phyloP scores from a whole-genome alignment of 805 yeast genomes.

The Kuraishia hungarica region DNA sequence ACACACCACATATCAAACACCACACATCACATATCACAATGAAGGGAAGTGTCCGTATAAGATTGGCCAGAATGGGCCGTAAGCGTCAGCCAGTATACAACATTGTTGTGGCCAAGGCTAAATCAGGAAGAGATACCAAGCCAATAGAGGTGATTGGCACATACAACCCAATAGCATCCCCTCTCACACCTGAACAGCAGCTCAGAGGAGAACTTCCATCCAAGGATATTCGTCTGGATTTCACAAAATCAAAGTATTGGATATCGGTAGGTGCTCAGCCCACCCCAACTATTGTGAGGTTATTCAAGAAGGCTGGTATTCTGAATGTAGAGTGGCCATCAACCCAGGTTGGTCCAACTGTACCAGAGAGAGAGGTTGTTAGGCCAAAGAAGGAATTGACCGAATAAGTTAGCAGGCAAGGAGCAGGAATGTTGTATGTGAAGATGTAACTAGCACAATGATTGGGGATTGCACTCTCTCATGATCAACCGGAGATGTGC shows the following conservation, averaged over 20 bases:
- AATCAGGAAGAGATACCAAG: slow-evolving; percentile 72
- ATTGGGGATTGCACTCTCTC: too few relatives aligned
- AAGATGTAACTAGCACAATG: too few relatives aligned
- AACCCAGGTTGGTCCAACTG: slow-evolving; percentile 24
- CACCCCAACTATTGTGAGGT: slow-evolving; percentile 65
- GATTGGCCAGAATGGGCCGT: slow-evolving; percentile 91
- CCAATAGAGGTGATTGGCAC: slow-evolving; percentile 96
- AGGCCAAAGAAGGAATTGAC: slow-evolving; percentile 6
- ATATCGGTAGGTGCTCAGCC: slow-evolving; percentile 96
- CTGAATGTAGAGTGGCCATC: slow-evolving; percentile 53
- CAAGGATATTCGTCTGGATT: slow-evolving; percentile 79
- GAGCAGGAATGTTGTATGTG: not conserved
- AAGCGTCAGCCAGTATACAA: slow-evolving; percentile 82
- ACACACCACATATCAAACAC: too few relatives aligned
- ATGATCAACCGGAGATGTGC: not conserved
- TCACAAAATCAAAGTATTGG: slow-evolving; percentile 91
- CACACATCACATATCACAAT: slow-evolving; percentile 15
- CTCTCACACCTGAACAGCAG: slow-evolving; percentile 53
- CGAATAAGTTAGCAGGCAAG: not conserved
- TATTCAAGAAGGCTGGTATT: slow-evolving; percentile 74
- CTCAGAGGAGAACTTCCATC: slow-evolving; percentile 47
- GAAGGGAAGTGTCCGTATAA: slow-evolving; percentile 75
- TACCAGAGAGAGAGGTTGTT: slow-evolving; percentile 11
- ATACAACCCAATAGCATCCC: slow-evolving; percentile 75
- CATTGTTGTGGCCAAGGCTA: slow-evolving; percentile 76